These are phyloP conservation scores for Populus davidiana DNA, from an alignment of 345 rosid species.

Conservation along the genomic window DNA sequence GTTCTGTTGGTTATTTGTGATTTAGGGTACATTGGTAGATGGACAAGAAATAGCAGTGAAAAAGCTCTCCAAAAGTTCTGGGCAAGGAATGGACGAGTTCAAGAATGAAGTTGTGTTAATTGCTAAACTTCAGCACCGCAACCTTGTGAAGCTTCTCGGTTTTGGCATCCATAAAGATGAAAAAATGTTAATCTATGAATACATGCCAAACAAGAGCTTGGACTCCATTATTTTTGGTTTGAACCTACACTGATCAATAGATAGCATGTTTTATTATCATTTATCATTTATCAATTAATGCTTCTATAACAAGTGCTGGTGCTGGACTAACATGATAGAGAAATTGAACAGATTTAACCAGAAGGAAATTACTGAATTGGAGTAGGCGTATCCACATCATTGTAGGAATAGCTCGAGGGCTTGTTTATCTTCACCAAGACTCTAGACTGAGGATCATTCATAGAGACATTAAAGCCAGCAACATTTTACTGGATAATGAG, in stretches of 20 bases:
- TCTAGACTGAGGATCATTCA: constrained; percentile 19
- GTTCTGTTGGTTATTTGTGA: too few species aligned
- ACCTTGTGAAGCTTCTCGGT: constrained; percentile 4
- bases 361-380: neutral
- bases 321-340: constrained; percentile 2
- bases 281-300: neutral
- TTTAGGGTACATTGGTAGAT: constrained; percentile 32
- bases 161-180: neutral
- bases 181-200: constrained; percentile 2
- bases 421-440: constrained; percentile 17
- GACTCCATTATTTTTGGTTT: constrained; percentile 35
- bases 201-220: constrained; percentile 32
- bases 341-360: neutral
- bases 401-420: constrained; percentile 12
- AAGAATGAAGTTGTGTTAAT: constrained; percentile 1
- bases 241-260: neutral
- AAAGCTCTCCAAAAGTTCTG: constrained; percentile 39
- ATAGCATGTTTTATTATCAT: neutral
- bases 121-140: constrained; percentile 8
- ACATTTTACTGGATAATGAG: too few species aligned
- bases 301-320: too few species aligned
- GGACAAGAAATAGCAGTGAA: constrained; percentile 54
- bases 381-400: neutral
- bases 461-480: constrained; percentile 6
- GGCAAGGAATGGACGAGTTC: constrained; percentile 32